phyloP scores from a whole-genome alignment of 179 eudicot species.

The Drosera spatulata region DNA sequence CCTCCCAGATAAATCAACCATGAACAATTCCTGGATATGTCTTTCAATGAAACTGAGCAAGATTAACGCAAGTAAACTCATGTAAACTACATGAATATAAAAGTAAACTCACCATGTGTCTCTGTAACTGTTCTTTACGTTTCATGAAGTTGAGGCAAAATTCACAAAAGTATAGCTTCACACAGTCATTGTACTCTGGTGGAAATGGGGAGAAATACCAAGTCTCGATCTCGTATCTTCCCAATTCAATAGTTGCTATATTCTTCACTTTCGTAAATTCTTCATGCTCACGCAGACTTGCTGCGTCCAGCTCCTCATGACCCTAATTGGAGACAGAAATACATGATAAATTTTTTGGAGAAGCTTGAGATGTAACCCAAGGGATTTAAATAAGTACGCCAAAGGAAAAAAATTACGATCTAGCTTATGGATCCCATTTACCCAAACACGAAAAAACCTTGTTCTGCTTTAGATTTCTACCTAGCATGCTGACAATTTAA shows the following conservation, averaged over 20 bases:
- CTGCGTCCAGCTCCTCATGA: constrained; percentile 96
- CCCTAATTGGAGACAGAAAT: constrained; percentile 32
- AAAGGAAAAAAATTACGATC: no score
- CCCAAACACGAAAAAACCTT: no score
- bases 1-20: no score
- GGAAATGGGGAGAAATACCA: constrained; percentile 99
- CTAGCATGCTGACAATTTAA: no score
- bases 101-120: constrained; percentile 70
- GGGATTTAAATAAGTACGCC: no score
- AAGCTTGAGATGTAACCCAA: no score
- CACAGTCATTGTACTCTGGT: constrained; percentile 86
- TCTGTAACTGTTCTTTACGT: constrained; percentile 80
- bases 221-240: constrained; percentile 96
- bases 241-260: constrained; percentile 88
- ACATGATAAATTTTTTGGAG: no score
- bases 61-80: no score
- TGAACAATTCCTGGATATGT: no score
- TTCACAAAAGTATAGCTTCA: constrained; percentile 93
- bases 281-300: constrained; percentile 97
- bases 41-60: no score
- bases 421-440: no score
- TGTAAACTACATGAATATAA: background rate
- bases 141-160: constrained; percentile 98
- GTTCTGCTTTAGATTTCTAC: no score
- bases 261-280: constrained; percentile 97